Percentiles rank a stretch among this genome's conserved stretches.
Evolutionary conservation across 2,329 filamentous ascomycete species (phyloP).

Genomic region (Alternaria arborescens): DNA sequence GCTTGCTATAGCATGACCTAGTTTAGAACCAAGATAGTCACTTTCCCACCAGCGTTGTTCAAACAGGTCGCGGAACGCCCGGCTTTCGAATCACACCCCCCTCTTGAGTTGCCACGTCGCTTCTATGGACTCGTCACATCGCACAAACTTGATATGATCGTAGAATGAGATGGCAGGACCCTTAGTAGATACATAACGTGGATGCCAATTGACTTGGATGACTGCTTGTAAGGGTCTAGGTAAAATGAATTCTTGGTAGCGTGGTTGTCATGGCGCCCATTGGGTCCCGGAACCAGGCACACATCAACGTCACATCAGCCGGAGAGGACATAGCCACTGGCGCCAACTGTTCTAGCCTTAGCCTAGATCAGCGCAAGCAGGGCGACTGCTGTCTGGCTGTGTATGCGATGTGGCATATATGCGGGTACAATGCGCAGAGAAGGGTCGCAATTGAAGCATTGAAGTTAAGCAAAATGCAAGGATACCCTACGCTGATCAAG

Average conservation of each 20-base stretch:
- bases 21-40: background rate
- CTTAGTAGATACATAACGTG: background rate
- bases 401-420: background rate
- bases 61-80: background rate
- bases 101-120: background rate
- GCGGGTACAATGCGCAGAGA: background rate
- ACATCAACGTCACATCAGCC: constrained; percentile 25
- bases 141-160: background rate
- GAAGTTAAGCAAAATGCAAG: constrained; percentile 1
- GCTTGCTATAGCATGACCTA: constrained; percentile 2
- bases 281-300: constrained; percentile 7
- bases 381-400: constrained; percentile 2
- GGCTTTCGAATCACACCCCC: background rate
- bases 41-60: background rate
- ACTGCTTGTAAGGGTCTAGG: background rate
- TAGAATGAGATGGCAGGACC: background rate
- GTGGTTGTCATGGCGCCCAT: constrained; percentile 21
- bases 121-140: background rate
- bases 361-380: constrained; percentile 4
- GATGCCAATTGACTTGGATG: background rate
- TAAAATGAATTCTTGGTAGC: constrained; percentile 10
- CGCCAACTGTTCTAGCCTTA: constrained; percentile 18
- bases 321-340: constrained; percentile 15
- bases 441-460: background rate
- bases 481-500: background rate